phyloP scores from a whole-genome alignment of 1,139 yeast genomes.

The Barnettozyma hawaiiensis region DNA sequence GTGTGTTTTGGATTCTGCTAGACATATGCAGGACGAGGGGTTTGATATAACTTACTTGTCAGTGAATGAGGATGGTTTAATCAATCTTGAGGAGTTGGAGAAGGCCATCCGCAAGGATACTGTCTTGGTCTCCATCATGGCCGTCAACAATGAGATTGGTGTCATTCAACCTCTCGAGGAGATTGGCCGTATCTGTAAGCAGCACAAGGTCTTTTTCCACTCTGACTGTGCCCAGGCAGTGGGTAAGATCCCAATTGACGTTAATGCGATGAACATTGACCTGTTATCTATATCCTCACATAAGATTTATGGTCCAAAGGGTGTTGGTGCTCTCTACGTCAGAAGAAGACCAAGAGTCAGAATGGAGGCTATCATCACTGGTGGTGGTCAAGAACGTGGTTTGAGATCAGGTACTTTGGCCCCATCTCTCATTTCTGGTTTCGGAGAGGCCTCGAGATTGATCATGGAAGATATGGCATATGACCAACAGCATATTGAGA shows the following conservation, averaged over 20 bases:
- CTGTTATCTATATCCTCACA: constrained; percentile 91
- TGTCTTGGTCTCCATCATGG: constrained; percentile 89
- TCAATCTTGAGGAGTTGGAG: constrained; percentile 71
- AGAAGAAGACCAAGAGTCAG: constrained; percentile 99
- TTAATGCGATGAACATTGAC: constrained; percentile 89
- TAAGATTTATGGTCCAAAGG: constrained; percentile 97
- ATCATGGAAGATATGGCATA: constrained; percentile 67
- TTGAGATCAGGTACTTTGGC: constrained; percentile 95
- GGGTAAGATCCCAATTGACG: constrained; percentile 91
- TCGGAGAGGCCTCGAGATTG: constrained; percentile 94
- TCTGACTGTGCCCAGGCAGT: constrained; percentile 98
- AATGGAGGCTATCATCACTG: constrained; percentile 88
- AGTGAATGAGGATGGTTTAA: constrained; percentile 74
- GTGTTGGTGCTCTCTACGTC: constrained; percentile 91
- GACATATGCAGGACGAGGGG: constrained; percentile 94
- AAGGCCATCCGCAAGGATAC: constrained; percentile 89
- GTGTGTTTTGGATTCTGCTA: constrained; percentile 93
- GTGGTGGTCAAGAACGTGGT: constrained; percentile 99
- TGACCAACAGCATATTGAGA: constrained; percentile 65
- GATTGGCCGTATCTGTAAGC: constrained; percentile 83
- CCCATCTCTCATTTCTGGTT: constrained; percentile 91
- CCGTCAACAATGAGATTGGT: constrained; percentile 97
- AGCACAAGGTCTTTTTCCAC: constrained; percentile 89
- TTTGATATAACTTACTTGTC: constrained; percentile 92
- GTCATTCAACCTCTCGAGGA: constrained; percentile 95